Evolutionary conservation across 106 monocot genomes (phyloP).

Genomic region (Platanthera zijinensis): DNA sequence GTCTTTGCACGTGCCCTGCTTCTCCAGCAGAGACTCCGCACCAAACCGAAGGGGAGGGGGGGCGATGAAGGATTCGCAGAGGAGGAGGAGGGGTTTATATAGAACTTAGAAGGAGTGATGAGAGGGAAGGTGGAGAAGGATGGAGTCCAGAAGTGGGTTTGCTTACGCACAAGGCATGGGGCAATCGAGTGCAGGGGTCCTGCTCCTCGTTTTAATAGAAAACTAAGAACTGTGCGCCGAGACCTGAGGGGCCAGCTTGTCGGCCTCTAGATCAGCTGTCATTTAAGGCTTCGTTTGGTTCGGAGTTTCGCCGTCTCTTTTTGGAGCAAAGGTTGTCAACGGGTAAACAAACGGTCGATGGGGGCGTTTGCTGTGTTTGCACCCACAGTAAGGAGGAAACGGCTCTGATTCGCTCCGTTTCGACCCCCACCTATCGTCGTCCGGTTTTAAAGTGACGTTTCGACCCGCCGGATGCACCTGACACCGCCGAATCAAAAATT

Average conservation of each 20-base stretch:
- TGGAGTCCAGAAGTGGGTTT: constrained; percentile 1
- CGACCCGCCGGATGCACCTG: too few relatives aligned
- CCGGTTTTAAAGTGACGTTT: too few relatives aligned
- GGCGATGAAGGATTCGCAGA: neutral
- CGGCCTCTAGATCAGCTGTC: neutral
- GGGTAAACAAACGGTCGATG: too few relatives aligned
- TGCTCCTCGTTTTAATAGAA: neutral
- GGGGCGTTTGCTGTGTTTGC: too few relatives aligned
- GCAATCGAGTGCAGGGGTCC: neutral
- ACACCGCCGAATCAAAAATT: too few relatives aligned
- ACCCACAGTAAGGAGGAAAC: too few relatives aligned
- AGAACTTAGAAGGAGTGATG: neutral
- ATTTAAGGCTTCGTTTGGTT: too few relatives aligned
- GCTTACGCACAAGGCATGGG: neutral
- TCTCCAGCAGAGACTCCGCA: constrained; percentile 84
- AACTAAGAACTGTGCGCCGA: neutral
- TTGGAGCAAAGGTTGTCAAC: too few relatives aligned
- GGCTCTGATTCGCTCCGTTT: too few relatives aligned
- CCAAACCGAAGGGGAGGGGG: constrained; percentile 8
- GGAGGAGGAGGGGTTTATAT: neutral
- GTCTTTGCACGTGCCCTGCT: constrained; percentile 98
- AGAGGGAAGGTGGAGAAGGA: neutral
- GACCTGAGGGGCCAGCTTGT: neutral
- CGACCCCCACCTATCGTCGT: too few relatives aligned
- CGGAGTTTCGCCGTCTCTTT: too few relatives aligned